Base-by-base conservation (phyloP, 495 filamentous ascomycete genomes). In the Xylaria telfairii region DNA sequence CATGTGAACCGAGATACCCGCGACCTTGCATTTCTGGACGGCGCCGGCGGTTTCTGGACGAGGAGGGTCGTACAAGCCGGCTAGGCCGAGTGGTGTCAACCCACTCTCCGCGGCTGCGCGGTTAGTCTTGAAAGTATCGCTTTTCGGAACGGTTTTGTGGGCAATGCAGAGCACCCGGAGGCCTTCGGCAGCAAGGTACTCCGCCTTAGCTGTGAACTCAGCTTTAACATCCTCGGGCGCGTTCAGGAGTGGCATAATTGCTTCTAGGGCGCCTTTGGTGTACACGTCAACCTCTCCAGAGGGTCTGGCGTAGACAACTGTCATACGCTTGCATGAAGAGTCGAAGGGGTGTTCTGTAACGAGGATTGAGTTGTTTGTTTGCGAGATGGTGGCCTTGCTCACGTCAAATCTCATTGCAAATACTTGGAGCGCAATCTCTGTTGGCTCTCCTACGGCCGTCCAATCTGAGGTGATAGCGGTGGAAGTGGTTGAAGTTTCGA, bases 1-100 rank as follows among this genome's bases (percentile, higher is more conserved):
- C 89, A 91, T 91, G 73, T 89, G 85, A 21, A 91, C 86, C 15
- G 82, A 79, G 54, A 90, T 84, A 42, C 89, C 88, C 34, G 89
- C 88, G 26, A 82, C 63, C 62, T 85, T 84, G 71, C 87, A 90
- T 57, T 79, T 75, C 26, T 76, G 69, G 39, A 91, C 85, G 1
- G 87, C 83, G 4, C 82, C 82, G 1, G 86, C 86, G 26, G 90
- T 89, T 74, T 92, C 91, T 2, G 87, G 82, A 21, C 91, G 87
- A 47, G 92, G 92, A 21, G 92, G 92, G 73, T 94, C 92, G 65
- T 92, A 92, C 4, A 92, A 85, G 64, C 91, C 90, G 66, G 92
- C 87, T 24, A 94, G 83, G 24, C 92, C 92, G 24, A 88, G 82
- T 74, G 92, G 90, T 12, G 80, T 79, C 49, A 93, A 81, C 15